These are phyloP conservation scores for Cryptococcus hybrid DNA, from an alignment of 1,284 basidiomycete species.

Conservation along the genomic window DNA sequence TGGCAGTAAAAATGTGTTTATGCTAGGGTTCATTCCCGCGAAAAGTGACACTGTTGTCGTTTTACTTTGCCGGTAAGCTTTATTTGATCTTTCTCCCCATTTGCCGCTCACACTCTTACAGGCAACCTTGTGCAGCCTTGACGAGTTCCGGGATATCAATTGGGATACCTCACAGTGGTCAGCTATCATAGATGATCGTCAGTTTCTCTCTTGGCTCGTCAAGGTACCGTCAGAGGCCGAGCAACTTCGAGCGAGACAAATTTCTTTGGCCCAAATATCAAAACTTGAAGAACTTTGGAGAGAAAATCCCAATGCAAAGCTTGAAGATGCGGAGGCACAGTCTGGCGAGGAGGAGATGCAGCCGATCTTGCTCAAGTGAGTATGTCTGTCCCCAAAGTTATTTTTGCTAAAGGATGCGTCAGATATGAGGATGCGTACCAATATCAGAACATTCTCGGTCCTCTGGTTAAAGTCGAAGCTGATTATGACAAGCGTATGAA, in stretches of 20 bases:
- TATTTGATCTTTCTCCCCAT: not conserved
- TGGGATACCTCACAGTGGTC: slow-evolving; percentile 99
- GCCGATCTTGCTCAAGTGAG: slow-evolving; percentile 70
- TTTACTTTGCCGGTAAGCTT: slow-evolving; percentile 74
- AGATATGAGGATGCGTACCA: slow-evolving; percentile 98
- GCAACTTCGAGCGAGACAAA: slow-evolving; percentile 90
- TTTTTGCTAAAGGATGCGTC: not conserved
- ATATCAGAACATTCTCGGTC: slow-evolving; percentile 99
- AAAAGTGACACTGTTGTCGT: slow-evolving; percentile 99
- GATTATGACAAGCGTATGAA: slow-evolving; percentile 98
- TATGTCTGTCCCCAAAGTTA: not conserved
- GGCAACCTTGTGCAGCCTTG: slow-evolving; percentile 95
- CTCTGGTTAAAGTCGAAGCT: slow-evolving; percentile 98
- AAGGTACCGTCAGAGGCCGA: slow-evolving; percentile 95
- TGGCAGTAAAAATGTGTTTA: slow-evolving; percentile 99
- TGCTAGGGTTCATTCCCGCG: slow-evolving; percentile 98
- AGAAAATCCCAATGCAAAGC: slow-evolving; percentile 88
- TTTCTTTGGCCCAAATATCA: slow-evolving; percentile 95
- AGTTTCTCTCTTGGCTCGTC: slow-evolving; percentile 98
- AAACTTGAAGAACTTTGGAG: slow-evolving; percentile 98
- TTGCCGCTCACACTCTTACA: slow-evolving; percentile 38
- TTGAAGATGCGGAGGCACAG: slow-evolving; percentile 95
- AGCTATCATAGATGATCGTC: slow-evolving; percentile 95
- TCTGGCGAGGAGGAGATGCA: slow-evolving; percentile 96
- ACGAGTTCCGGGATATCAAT: slow-evolving; percentile 88